phyloP scores from a whole-genome alignment of 495 filamentous ascomycete genomes.

The Neurospora intermedia region DNA sequence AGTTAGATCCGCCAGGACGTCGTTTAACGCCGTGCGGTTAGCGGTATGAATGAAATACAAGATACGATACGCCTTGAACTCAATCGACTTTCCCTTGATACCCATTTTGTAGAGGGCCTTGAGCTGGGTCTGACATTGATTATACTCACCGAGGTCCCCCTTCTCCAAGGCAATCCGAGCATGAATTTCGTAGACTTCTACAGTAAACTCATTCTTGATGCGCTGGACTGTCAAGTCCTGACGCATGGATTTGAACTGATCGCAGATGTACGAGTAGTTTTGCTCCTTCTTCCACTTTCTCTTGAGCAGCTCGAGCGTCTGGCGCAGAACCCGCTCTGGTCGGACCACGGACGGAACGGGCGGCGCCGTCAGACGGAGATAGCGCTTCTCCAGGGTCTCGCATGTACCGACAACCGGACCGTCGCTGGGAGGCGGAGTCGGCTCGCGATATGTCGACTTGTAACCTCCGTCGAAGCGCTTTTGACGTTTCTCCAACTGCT shows the following conservation, averaged over 20 bases:
- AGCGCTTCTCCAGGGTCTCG: slow-evolving; percentile 81
- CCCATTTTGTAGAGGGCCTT: slow-evolving; percentile 78
- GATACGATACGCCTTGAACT: slow-evolving; percentile 99
- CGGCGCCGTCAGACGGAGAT: slow-evolving; percentile 83
- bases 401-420: slow-evolving; percentile 83
- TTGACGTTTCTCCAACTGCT: slow-evolving; percentile 77
- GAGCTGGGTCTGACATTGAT: slow-evolving; percentile 98
- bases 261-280: slow-evolving; percentile 96
- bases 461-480: slow-evolving; percentile 71
- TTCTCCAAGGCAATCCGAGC: slow-evolving; percentile 96
- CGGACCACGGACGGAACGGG: slow-evolving; percentile 82
- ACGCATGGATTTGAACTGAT: slow-evolving; percentile 97
- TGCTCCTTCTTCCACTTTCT: slow-evolving; percentile 88
- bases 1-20: slow-evolving; percentile 95
- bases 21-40: slow-evolving; percentile 97
- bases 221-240: slow-evolving; percentile 98
- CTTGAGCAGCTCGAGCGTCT: slow-evolving; percentile 80
- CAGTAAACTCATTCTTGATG: slow-evolving; percentile 91
- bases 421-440: slow-evolving; percentile 46
- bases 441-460: slow-evolving; percentile 50
- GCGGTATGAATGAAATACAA: slow-evolving; percentile 99
- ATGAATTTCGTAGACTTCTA: slow-evolving; percentile 93
- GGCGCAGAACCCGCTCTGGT: slow-evolving; percentile 66
- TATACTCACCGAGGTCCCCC: slow-evolving; percentile 99
- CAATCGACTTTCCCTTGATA: slow-evolving; percentile 78